Base-by-base conservation (phyloP, 495 filamentous ascomycete species). In the Aspergillus steynii region DNA sequence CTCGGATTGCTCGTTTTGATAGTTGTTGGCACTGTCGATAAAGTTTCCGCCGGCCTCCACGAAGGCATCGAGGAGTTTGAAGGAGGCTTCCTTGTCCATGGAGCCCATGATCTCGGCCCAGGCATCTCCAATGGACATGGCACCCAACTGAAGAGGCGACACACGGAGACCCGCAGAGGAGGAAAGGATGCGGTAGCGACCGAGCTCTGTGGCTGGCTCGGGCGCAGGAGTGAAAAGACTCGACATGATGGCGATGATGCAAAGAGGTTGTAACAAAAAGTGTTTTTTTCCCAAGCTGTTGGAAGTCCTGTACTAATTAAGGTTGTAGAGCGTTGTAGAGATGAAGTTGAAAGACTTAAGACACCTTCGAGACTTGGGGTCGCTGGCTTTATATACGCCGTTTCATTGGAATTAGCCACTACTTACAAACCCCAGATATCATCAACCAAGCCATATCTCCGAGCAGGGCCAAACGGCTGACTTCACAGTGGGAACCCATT, bases 51-150 rank as follows among this genome's bases (percentile, higher is more conserved):
- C 82, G 0, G 74, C 60, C 0, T 74, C 68, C 54, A 70, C 63
- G 66, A 75, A 85, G 67, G 78, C 80, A 65, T 86, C 85, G 4
- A 88, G 76, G 46, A 88, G 77, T 5, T 67, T 66, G 61, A 82
- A 82, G 6, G 75, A 68, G 15, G 67, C 61, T 20, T 78, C 76
- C 56, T 82, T 81, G 69, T 62, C 57, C 70, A 77, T 79, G 56
- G 80, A 79, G 28, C 83, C 80, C 72, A 86, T 76, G 60, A 77
- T 71, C 29, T 74, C 55, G 42, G 69, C 66, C 82, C 81, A 88
- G 3, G 70, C 72, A 10, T 81, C 74, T 45, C 87, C 87, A 61
- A 90, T 82, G 62, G 77, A 83, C 85, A 89, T 88, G 25, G 80
- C 83, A 3, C 87, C 87, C 2, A 89, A 79, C 29, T 77, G 79